Conservation (phyloP, 257 asterid species). For the Ajuga chamaepitys region DNA sequence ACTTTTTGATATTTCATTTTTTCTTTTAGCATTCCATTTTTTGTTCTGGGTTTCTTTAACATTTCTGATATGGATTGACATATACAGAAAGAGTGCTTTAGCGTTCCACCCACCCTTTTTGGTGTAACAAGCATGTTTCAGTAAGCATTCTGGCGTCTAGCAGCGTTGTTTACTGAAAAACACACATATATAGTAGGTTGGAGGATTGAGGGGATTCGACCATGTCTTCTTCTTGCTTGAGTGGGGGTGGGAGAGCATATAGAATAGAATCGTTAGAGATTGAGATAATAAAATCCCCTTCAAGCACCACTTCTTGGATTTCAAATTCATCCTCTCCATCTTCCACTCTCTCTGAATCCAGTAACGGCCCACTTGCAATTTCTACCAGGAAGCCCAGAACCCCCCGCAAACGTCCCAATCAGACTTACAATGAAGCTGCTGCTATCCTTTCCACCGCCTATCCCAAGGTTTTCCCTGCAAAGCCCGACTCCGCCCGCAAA, state of each 20-base stretch:
- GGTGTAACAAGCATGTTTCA: conserved; percentile 10
- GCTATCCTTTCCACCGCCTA: conserved; percentile 76
- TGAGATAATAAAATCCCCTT: conserved; percentile 68
- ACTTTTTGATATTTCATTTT: neutral
- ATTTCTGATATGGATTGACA: no score
- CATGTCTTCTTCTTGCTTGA: conserved; percentile 70
- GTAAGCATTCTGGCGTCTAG: conserved; percentile 11
- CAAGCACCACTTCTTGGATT: conserved; percentile 53
- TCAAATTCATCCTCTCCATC: conserved; percentile 81
- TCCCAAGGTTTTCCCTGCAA: conserved; percentile 65
- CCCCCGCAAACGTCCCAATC: conserved; percentile 85
- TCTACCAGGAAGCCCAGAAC: conserved; percentile 78
- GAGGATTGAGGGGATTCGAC: no score
- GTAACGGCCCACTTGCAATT: conserved; percentile 58
- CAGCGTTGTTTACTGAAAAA: neutral
- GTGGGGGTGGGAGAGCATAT: conserved; percentile 73
- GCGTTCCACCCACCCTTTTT: conserved; percentile 2
- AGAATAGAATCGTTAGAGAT: conserved; percentile 40
- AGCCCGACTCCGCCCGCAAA: conserved; percentile 35
- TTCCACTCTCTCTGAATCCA: conserved; percentile 73
- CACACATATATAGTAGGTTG: neutral
- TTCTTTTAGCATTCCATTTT: neutral
- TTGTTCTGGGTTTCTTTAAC: neutral
- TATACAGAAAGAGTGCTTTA: no score
- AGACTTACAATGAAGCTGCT: conserved; percentile 86